These are phyloP conservation scores for Botrytis galanthina DNA, from an alignment of 2,329 filamentous ascomycete species.

Conservation along the genomic window DNA sequence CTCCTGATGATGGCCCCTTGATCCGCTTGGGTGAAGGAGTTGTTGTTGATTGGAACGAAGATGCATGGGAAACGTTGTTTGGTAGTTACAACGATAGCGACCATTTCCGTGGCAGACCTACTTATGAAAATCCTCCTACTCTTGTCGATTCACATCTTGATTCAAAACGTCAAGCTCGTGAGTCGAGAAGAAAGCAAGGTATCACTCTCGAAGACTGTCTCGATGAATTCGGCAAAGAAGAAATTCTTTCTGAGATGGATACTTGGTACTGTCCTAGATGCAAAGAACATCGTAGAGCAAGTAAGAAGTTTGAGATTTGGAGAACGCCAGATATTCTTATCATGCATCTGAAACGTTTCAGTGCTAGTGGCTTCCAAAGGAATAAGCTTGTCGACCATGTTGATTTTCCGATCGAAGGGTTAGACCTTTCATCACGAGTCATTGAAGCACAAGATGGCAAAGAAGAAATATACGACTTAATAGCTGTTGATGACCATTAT, in stretches of 20 bases:
- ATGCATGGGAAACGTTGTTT: conserved; percentile 72
- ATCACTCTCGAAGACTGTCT: conserved; percentile 87
- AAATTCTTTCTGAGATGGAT: conserved; percentile 90
- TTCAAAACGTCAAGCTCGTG: conserved; percentile 60
- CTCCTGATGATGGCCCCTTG: conserved; percentile 56
- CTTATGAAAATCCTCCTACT: conserved; percentile 48
- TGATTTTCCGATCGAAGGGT: conserved; percentile 83
- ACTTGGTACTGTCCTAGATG: conserved; percentile 97
- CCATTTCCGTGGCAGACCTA: conserved; percentile 54
- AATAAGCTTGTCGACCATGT: conserved; percentile 92
- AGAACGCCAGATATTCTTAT: conserved; percentile 93
- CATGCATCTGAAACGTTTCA: conserved; percentile 94
- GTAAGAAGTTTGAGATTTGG: conserved; percentile 97
- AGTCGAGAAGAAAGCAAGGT: conserved; percentile 67
- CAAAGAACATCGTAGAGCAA: conserved; percentile 88
- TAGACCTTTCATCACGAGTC: conserved; percentile 79
- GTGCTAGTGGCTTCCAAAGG: conserved; percentile 73
- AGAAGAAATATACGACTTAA: conserved; percentile 83
- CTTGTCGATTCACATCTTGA: conserved; percentile 64
- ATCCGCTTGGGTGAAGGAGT: conserved; percentile 81
- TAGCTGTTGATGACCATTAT: conserved; percentile 94
- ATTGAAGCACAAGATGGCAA: conserved; percentile 79
- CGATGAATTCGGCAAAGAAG: conserved; percentile 90
- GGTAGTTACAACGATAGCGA: conserved; percentile 32
- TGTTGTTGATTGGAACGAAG: conserved; percentile 78